Conservation (phyloP, 441 rosid genomes). For the Gossypium laxum region DNA sequence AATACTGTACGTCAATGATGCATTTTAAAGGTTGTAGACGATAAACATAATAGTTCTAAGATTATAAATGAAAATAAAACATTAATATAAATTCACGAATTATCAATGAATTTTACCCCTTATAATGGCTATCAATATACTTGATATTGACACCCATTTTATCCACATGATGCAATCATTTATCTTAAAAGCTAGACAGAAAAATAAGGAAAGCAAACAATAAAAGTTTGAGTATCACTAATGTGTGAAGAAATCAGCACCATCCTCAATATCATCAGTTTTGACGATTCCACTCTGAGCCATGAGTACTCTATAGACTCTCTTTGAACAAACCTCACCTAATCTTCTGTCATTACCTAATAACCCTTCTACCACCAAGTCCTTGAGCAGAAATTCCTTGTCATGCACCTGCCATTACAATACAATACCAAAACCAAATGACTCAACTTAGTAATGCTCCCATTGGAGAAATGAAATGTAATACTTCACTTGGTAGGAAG, state of each 20-base stretch:
- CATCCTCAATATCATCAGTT: slow-evolving; percentile 79
- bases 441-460: background rate
- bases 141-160: background rate
- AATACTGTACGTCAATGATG: background rate
- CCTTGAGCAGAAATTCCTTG: slow-evolving; percentile 73
- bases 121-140: background rate
- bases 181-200: background rate
- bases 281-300: slow-evolving; percentile 58
- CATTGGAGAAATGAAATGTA: background rate
- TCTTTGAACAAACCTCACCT: slow-evolving; percentile 79
- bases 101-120: background rate
- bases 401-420: slow-evolving; percentile 53
- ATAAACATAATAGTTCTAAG: background rate
- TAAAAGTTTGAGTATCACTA: slow-evolving; percentile 10
- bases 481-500: background rate
- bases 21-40: background rate
- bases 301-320: slow-evolving; percentile 77
- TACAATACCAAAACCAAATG: background rate
- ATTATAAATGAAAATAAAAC: background rate
- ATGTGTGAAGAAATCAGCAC: slow-evolving; percentile 64
- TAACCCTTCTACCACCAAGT: slow-evolving; percentile 60
- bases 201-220: background rate
- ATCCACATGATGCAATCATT: background rate
- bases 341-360: slow-evolving; percentile 57
- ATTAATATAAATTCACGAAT: background rate